Conservation (phyloP, 2,329 filamentous ascomycete genomes). For the Aspergillus udagawae region DNA sequence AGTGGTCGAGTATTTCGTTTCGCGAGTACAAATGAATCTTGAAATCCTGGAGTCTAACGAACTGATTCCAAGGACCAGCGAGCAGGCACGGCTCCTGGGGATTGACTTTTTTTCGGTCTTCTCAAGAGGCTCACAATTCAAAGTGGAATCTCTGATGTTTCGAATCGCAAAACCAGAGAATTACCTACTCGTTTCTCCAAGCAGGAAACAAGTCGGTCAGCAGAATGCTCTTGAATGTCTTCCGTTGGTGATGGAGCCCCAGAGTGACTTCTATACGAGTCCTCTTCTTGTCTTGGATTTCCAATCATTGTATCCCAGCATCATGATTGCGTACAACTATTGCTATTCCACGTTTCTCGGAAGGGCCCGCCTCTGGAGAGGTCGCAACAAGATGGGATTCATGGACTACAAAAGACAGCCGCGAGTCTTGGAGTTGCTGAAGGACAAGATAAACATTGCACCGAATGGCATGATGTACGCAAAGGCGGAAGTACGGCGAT, state of each 20-base stretch:
- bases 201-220: slow-evolving; percentile 81
- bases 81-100: slow-evolving; percentile 87
- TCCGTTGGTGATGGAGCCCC: slow-evolving; percentile 94
- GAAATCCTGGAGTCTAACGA: slow-evolving; percentile 90
- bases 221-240: slow-evolving; percentile 95
- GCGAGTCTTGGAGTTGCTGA: slow-evolving; percentile 69
- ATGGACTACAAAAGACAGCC: slow-evolving; percentile 76
- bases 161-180: slow-evolving; percentile 96
- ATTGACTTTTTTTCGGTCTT: slow-evolving; percentile 98
- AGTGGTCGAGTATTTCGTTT: slow-evolving; percentile 72
- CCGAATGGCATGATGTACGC: slow-evolving; percentile 97
- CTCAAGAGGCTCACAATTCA: slow-evolving; percentile 92
- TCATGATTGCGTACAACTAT: slow-evolving; percentile 99
- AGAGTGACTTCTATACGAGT: slow-evolving; percentile 88
- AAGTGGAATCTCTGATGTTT: slow-evolving; percentile 98
- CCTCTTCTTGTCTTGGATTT: slow-evolving; percentile 91
- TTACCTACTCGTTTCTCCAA: slow-evolving; percentile 84
- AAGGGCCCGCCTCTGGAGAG: slow-evolving; percentile 81
- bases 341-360: slow-evolving; percentile 97
- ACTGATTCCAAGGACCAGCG: slow-evolving; percentile 80
- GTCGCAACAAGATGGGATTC: slow-evolving; percentile 91
- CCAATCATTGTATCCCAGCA: slow-evolving; percentile 90
- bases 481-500: slow-evolving; percentile 80
- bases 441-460: slow-evolving; percentile 84
- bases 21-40: slow-evolving; percentile 74